Evolutionary conservation across 306 rosid species (phyloP).

Genomic region (Acacia crassicarpa): DNA sequence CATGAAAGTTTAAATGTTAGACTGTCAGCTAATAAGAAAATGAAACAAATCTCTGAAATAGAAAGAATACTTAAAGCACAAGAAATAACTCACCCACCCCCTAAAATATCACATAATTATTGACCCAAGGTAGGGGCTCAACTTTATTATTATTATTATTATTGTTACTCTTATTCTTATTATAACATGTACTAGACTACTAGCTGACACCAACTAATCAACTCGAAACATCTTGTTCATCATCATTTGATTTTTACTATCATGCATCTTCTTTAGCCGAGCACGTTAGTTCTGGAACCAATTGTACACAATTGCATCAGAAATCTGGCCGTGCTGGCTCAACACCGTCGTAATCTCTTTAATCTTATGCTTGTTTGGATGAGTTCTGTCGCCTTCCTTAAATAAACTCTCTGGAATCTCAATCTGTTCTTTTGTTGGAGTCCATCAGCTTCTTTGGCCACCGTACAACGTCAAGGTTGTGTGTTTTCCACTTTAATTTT

Average conservation of each 20-base stretch:
- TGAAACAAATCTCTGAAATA: not conserved
- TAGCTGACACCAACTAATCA: not conserved
- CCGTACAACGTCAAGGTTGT: not conserved
- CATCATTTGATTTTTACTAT: not conserved
- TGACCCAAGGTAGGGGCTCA: not conserved
- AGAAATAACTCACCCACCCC: not conserved
- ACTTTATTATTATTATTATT: not conserved
- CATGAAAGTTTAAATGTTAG: not conserved
- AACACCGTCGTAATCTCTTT: conserved; percentile 65
- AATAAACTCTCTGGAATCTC: conserved; percentile 60
- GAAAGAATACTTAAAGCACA: not conserved
- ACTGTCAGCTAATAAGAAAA: not conserved
- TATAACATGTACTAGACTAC: too few species aligned
- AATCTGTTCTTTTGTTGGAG: conserved; percentile 64
- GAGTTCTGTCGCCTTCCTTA: conserved; percentile 59
- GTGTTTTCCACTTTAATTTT: not conserved
- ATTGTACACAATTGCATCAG: conserved; percentile 65
- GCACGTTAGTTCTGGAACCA: conserved; percentile 73
- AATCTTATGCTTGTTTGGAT: conserved; percentile 68
- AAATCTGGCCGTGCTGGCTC: conserved; percentile 64
- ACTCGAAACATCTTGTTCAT: not conserved
- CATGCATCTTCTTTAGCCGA: not conserved
- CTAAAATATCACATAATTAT: not conserved
- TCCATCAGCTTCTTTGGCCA: conserved; percentile 11
- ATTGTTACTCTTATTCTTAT: too few species aligned